Conservation (phyloP, 192 early-diverging fungal genomes). For the Coemansia sp. region DNA sequence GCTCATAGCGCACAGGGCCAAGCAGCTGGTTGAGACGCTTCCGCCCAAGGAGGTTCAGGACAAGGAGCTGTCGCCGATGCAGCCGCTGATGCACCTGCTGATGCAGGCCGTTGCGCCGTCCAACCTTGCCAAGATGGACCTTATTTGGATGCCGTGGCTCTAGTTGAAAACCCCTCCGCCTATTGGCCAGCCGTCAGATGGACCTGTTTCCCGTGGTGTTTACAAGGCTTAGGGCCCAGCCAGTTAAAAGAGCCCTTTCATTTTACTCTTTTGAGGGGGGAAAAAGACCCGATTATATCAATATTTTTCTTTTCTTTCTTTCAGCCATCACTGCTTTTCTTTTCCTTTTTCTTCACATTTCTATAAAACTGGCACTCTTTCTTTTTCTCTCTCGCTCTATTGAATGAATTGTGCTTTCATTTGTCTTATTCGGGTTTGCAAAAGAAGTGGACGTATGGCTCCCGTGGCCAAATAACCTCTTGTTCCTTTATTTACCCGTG, state of each 20-base stretch:
- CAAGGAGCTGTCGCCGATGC: constrained; percentile 56
- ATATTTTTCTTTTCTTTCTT: not conserved
- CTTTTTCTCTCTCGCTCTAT: not conserved
- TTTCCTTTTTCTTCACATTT: constrained; percentile 14
- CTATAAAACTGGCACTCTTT: not conserved
- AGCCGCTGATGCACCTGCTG: constrained; percentile 89
- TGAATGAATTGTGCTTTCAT: not conserved
- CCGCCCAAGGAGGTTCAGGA: constrained; percentile 43
- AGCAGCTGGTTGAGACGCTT: constrained; percentile 42
- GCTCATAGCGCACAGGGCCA: constrained; percentile 35
- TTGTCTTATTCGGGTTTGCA: not conserved
- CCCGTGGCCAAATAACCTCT: not conserved
- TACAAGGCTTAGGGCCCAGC: not conserved
- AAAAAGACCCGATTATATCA: not conserved
- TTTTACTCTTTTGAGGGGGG: not conserved
- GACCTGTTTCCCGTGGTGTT: not conserved
- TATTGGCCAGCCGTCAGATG: constrained; percentile 8
- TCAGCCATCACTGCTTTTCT: not conserved
- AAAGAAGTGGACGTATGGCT: not conserved
- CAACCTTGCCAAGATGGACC: constrained; percentile 95
- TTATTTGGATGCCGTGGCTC: constrained; percentile 87
- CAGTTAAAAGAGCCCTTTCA: not conserved
- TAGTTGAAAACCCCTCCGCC: constrained; percentile 26
- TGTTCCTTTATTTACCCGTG: not conserved
- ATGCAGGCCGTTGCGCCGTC: constrained; percentile 86